A percentile compares a stretch with the other conserved stretches of the same genome.
Evolutionary conservation across 1,139 yeast genomes (phyloP).

Genomic region (Sugiyamaella sp.): DNA sequence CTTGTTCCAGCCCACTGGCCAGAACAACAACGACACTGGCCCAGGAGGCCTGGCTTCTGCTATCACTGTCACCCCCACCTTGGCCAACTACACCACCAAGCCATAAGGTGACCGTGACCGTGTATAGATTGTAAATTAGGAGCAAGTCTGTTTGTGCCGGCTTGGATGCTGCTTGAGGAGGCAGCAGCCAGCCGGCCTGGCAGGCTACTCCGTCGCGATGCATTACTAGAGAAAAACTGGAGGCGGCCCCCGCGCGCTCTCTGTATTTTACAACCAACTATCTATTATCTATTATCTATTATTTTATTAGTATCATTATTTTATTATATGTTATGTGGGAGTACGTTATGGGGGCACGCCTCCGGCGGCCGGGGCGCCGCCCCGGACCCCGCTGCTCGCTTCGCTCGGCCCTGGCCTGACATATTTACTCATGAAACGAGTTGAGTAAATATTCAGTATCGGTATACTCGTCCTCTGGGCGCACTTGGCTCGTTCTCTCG

Average conservation of each 20-base stretch:
- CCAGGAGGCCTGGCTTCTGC: slow-evolving; percentile 38
- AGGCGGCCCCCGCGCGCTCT: not conserved
- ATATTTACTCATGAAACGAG: too few relatives aligned
- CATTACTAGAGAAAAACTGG: not conserved
- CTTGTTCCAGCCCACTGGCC: slow-evolving; percentile 86
- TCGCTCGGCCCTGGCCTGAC: too few relatives aligned
- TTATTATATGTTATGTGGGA: not conserved
- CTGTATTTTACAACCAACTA: not conserved
- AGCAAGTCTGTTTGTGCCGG: not conserved
- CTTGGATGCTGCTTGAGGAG: not conserved
- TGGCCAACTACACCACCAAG: slow-evolving; percentile 34
- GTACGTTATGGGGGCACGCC: not conserved
- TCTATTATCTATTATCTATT: not conserved
- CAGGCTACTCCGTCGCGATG: not conserved
- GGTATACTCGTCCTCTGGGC: too few relatives aligned
- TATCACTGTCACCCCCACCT: slow-evolving; percentile 38
- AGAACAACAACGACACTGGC: slow-evolving; percentile 76
- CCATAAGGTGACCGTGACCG: slow-evolving; percentile 29
- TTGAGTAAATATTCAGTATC: too few relatives aligned
- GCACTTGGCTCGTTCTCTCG: too few relatives aligned
- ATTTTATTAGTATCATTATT: not conserved
- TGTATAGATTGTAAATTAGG: not conserved
- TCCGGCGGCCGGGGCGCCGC: too few relatives aligned
- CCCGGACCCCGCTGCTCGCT: too few relatives aligned
- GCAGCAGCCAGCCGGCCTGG: too few relatives aligned